Evolutionary conservation across 179 eudicot species (phyloP).

Genomic region (Drosera spatulata): DNA sequence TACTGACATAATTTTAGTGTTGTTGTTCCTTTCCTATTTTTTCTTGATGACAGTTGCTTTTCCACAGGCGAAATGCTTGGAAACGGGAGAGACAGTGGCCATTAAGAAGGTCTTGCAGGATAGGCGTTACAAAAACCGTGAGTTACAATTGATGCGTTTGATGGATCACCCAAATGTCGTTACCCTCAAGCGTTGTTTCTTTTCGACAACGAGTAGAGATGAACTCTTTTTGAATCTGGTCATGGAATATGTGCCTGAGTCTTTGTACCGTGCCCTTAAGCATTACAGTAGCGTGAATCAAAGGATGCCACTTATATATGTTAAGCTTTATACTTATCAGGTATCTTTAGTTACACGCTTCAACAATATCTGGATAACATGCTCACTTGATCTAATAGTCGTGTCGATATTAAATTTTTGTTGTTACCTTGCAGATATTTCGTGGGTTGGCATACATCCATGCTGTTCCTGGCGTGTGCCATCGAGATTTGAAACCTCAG

Average conservation of each 20-base stretch:
- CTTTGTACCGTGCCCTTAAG: constrained; percentile 70
- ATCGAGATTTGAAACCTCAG: constrained; percentile 83
- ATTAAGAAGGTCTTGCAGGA: too few species aligned
- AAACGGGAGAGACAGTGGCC: too few species aligned
- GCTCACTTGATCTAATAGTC: background rate
- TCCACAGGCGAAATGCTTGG: too few species aligned
- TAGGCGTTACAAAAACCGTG: too few species aligned
- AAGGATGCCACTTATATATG: constrained; percentile 84
- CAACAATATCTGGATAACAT: background rate
- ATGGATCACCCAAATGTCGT: too few species aligned
- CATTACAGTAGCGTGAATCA: constrained; percentile 70
- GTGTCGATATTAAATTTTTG: constrained; percentile 3
- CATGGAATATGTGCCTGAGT: constrained; percentile 61
- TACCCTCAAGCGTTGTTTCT: too few species aligned
- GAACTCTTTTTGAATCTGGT: too few species aligned
- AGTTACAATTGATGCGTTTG: too few species aligned
- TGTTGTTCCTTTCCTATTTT: too few species aligned
- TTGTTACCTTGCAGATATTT: constrained; percentile 41
- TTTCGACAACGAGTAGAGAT: too few species aligned
- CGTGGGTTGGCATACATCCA: constrained; percentile 81
- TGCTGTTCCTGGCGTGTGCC: constrained; percentile 63
- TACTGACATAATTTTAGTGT: too few species aligned
- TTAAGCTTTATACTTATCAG: constrained; percentile 86
- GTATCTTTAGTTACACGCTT: constrained; percentile 11
- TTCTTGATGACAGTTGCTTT: too few species aligned